phyloP scores from a whole-genome alignment of 1,284 basidiomycete genomes.

The Malassezia pachydermatis region DNA sequence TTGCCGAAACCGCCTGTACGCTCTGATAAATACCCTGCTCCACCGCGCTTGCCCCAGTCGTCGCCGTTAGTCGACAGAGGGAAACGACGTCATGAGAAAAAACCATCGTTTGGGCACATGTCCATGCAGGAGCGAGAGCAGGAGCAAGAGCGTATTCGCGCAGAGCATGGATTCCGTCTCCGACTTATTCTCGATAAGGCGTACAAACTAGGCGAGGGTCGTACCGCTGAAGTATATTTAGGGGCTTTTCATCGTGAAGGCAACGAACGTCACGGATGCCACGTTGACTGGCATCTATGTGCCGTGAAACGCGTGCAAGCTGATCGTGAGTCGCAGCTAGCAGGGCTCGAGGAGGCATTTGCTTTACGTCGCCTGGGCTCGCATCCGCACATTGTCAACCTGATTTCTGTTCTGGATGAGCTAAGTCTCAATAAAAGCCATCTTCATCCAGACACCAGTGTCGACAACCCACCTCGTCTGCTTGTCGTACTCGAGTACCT shows the following conservation, averaged over 20 bases:
- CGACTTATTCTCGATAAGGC: conserved; percentile 32
- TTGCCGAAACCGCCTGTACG: conserved; percentile 3
- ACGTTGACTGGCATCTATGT: conserved; percentile 32
- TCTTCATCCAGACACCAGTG: not conserved
- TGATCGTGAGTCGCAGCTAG: conserved; percentile 38
- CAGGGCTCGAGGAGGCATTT: conserved; percentile 44
- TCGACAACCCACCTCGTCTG: conserved; percentile 29
- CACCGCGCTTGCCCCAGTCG: not conserved
- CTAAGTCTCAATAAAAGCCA: not conserved
- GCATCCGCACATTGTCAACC: conserved; percentile 38
- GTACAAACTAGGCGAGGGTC: conserved; percentile 40
- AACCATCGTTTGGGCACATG: conserved; percentile 29
- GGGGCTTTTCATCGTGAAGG: conserved; percentile 21
- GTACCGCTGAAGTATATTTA: conserved; percentile 40
- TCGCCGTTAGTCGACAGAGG: not conserved
- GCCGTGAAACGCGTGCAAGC: conserved; percentile 44
- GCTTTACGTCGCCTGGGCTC: conserved; percentile 36
- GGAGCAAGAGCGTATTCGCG: conserved; percentile 30
- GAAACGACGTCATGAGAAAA: conserved; percentile 22
- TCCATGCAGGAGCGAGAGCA: conserved; percentile 33
- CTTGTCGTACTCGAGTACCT: conserved; percentile 44
- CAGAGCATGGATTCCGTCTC: conserved; percentile 29
- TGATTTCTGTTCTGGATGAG: conserved; percentile 42
- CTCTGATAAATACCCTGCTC: not conserved
- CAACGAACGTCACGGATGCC: not conserved